Percentiles rank a stretch among this genome's conserved stretches.
phyloP scores from a whole-genome alignment of 352 stramenopile species.

The Pythium apleroticum region DNA sequence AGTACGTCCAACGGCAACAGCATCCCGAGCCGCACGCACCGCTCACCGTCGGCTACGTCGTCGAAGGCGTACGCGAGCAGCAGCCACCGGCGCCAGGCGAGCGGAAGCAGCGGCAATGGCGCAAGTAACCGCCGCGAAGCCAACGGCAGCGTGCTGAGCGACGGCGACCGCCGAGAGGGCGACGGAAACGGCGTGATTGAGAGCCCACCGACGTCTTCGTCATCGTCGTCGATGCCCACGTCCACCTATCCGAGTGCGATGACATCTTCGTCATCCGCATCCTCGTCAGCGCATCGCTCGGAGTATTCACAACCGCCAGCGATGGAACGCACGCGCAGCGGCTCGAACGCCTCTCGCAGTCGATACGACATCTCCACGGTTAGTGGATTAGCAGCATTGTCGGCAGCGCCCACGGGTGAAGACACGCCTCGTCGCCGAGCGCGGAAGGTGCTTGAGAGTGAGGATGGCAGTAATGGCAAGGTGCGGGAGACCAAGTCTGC shows the following conservation, averaged over 20 bases:
- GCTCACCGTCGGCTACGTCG: slow-evolving; percentile 11
- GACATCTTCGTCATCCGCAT: slow-evolving; percentile 11
- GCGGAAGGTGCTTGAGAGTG: slow-evolving; percentile 14
- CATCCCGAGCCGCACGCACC: slow-evolving; percentile 17
- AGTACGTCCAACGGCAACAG: slow-evolving; percentile 21
- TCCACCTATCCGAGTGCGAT: slow-evolving; percentile 1
- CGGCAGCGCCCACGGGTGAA: slow-evolving; percentile 1
- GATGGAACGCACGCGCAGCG: slow-evolving; percentile 27
- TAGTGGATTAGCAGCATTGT: not conserved
- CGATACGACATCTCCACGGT: slow-evolving; percentile 17
- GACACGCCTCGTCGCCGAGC: slow-evolving; percentile 24
- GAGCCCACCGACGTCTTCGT: slow-evolving; percentile 24
- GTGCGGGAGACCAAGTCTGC: slow-evolving; percentile 6
- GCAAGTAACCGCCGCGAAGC: slow-evolving; percentile 20
- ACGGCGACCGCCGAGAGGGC: slow-evolving; percentile 19
- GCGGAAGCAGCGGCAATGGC: not conserved
- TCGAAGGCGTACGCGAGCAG: slow-evolving; percentile 6
- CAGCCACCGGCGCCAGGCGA: slow-evolving; percentile 10
- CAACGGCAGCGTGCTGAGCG: slow-evolving; percentile 20
- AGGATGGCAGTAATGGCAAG: not conserved
- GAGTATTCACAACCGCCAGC: slow-evolving; percentile 8
- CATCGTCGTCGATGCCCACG: not conserved
- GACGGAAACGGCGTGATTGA: slow-evolving; percentile 16
- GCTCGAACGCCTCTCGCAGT: slow-evolving; percentile 15
- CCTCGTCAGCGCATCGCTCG: slow-evolving; percentile 15